Evolutionary conservation across 108 stramenopile species (phyloP).

Genomic region (Skeletonema tropicum): DNA sequence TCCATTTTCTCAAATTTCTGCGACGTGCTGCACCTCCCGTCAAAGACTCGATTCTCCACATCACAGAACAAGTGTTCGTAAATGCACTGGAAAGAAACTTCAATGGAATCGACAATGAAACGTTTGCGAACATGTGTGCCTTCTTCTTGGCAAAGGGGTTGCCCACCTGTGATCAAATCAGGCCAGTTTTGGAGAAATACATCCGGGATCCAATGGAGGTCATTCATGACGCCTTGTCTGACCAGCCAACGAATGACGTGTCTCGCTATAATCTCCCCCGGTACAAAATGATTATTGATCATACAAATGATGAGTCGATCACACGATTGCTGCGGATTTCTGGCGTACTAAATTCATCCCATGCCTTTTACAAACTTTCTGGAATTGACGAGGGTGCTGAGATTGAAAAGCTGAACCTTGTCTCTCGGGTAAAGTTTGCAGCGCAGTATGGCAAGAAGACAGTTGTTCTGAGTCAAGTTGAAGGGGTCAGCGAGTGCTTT

Average conservation of each 20-base stretch:
- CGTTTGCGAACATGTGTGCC: conserved; percentile 19
- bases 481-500: conserved; percentile 42
- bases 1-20: conserved; percentile 23
- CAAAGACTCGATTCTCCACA: conserved; percentile 4
- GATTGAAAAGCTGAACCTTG: conserved; percentile 29
- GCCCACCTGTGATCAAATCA: not conserved
- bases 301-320: conserved; percentile 38
- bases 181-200: conserved; percentile 3
- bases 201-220: conserved; percentile 30
- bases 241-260: not conserved
- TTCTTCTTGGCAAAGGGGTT: conserved; percentile 9
- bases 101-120: conserved; percentile 17
- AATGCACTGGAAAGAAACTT: conserved; percentile 29
- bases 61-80: conserved; percentile 4
- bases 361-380: conserved; percentile 24
- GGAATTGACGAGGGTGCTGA: conserved; percentile 28
- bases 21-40: conserved; percentile 11
- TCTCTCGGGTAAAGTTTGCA: conserved; percentile 39
- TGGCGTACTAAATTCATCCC: conserved; percentile 21
- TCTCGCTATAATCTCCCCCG: conserved; percentile 25
- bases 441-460: conserved; percentile 38
- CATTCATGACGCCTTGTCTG: conserved; percentile 27
- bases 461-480: conserved; percentile 34
- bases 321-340: conserved; percentile 21
- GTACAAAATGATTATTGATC: conserved; percentile 45